These are phyloP conservation scores for Nephelium lappaceum DNA, from an alignment of 345 rosid genomes.

Conservation along the genomic window DNA sequence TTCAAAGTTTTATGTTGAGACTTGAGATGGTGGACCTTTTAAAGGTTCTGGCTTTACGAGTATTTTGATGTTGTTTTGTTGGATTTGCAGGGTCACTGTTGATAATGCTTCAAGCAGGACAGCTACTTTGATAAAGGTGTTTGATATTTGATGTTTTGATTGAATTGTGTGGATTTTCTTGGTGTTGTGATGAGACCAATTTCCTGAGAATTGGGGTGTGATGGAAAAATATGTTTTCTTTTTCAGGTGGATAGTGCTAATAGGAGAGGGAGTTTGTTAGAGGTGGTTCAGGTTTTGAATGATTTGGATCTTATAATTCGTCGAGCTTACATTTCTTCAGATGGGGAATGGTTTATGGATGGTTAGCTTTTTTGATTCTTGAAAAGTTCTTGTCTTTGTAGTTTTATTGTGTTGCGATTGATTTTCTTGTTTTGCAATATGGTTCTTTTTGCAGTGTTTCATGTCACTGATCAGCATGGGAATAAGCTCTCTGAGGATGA, in stretches of 20 bases:
- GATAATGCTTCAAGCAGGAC: slow-evolving; percentile 64
- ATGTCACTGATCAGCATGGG: slow-evolving; percentile 75
- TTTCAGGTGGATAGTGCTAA: slow-evolving; percentile 81
- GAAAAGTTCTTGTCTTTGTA: slow-evolving; percentile 1
- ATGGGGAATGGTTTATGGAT: slow-evolving; percentile 93
- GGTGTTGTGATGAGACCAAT: slow-evolving; percentile 4
- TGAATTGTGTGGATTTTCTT: slow-evolving; percentile 18
- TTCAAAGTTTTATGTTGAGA: slow-evolving; percentile 15
- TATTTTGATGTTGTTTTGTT: slow-evolving; percentile 18
- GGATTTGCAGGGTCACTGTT: slow-evolving; percentile 64
- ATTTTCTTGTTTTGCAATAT: slow-evolving; percentile 10
- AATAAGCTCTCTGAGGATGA: slow-evolving; percentile 63
- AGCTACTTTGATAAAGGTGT: slow-evolving; percentile 70
- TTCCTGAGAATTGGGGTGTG: background rate
- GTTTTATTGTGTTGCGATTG: slow-evolving; percentile 11
- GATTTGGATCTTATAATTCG: slow-evolving; percentile 68
- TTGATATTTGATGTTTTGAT: background rate
- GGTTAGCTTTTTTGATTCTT: slow-evolving; percentile 43
- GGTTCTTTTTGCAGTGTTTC: slow-evolving; percentile 54
- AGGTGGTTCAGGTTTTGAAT: slow-evolving; percentile 82
- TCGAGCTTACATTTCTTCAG: slow-evolving; percentile 87
- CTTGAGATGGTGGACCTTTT: slow-evolving; percentile 19
- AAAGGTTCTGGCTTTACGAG: slow-evolving; percentile 19
- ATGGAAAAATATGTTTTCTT: background rate
- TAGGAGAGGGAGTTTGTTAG: slow-evolving; percentile 74